phyloP scores from a whole-genome alignment of 2,329 filamentous ascomycete genomes.

The Ceratocystis colombiana region DNA sequence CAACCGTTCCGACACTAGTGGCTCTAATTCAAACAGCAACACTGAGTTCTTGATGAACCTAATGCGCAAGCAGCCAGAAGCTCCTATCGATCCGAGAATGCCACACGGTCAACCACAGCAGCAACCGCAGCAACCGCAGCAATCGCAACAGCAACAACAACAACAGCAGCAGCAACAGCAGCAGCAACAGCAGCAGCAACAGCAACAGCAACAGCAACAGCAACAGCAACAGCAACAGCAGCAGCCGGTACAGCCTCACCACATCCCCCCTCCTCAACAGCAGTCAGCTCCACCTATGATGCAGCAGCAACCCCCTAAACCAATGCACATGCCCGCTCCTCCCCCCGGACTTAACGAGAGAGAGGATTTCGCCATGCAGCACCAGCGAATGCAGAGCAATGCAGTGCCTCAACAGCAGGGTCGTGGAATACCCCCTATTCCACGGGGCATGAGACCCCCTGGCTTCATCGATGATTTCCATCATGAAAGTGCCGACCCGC shows the following conservation, averaged over 20 bases:
- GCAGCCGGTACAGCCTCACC: constrained; percentile 29
- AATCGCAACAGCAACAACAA: too few relatives aligned
- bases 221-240: constrained; percentile 32
- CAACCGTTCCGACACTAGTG: constrained; percentile 19
- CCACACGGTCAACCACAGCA: constrained; percentile 43
- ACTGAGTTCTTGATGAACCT: constrained; percentile 78
- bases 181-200: constrained; percentile 27
- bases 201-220: constrained; percentile 29
- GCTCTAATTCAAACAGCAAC: constrained; percentile 44
- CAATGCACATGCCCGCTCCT: constrained; percentile 17
- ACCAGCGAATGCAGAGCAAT: constrained; percentile 32
- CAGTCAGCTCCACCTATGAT: constrained; percentile 25
- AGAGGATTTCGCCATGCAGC: constrained; percentile 30
- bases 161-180: background rate
- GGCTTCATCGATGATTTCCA: constrained; percentile 49
- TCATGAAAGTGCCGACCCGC: constrained; percentile 38
- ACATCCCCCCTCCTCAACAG: constrained; percentile 23
- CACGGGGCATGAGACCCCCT: constrained; percentile 39
- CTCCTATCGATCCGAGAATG: constrained; percentile 42
- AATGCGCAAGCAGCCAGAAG: constrained; percentile 51
- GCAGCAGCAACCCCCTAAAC: constrained; percentile 26
- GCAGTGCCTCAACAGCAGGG: constrained; percentile 20
- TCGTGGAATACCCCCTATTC: constrained; percentile 22
- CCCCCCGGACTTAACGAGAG: constrained; percentile 14
- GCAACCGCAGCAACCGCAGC: constrained; percentile 34